Evolutionary conservation across 768 basidiomycete genomes (phyloP), one percentile per base, ranked within the genome.

Genomic region (Lactifluus hygrophoroides): DNA sequence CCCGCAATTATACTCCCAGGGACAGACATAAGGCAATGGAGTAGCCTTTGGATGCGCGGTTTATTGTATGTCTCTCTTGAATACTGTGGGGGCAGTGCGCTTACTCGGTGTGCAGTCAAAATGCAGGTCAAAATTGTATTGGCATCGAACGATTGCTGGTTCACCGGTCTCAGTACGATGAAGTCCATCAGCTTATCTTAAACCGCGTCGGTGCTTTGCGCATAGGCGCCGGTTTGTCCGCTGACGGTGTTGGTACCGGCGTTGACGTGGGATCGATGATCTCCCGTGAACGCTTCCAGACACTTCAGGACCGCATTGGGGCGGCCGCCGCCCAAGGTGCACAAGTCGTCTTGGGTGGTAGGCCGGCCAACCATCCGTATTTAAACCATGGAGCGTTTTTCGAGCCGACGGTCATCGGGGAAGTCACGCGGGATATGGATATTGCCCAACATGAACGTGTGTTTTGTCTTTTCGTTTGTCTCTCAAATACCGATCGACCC

Each of bases 41-140:
- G 82, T 16, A 85, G 87, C 60, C 71, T 88, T 10, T 90, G 87
- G 82, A 86, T 96, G 84, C 84, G 94, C 49, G 95, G 90, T 40
- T 81, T 90, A 54, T 97, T 90, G 93, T 95, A 72, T 69, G 90
- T 77, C 16, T 16, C 32, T 44, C 32, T 44, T 55, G 16, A 54
- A 35, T 25, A 14, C 11, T 34, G 8, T 6, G 13, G 8, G n/a
- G 40, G 25, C 40, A 54, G 38, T 34, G 48, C 35, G 21, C 21
- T 25, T 0, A 58, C 23, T 30, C 25, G 19, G 16, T n/a, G 17
- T 35, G 14, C 46, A 94, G 92, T 76, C 93, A 94, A 76, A 91
- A 92, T 58, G 81, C 82, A 51, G 94, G 94, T 21, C 95, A 97
- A 73, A 97, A 97, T 66, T 99, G 95, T 70, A 95, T 99, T 66